A percentile compares a stretch with the other conserved stretches of the same genome.
Evolutionary conservation across 257 asterid species (phyloP).

Genomic region (Echium plantagineum): DNA sequence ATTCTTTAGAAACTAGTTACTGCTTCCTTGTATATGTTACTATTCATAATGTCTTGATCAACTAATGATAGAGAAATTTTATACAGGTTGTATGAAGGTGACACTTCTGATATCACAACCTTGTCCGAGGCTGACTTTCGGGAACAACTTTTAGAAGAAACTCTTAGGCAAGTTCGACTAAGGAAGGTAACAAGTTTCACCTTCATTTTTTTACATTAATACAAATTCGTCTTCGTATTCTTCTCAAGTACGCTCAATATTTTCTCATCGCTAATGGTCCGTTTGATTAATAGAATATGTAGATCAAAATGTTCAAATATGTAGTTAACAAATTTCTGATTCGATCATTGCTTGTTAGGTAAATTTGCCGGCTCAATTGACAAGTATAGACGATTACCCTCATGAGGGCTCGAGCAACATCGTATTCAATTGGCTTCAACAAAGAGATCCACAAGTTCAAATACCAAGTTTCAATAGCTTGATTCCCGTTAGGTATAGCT

Average conservation of each 20-base stretch:
- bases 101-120: conserved; percentile 42
- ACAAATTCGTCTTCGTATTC: too few relatives aligned
- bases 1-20: neutral
- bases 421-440: conserved; percentile 63
- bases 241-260: too few relatives aligned
- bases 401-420: conserved; percentile 22
- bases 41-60: neutral
- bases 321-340: too few relatives aligned
- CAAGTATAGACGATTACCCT: conserved; percentile 29
- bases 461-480: conserved; percentile 56
- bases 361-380: conserved; percentile 26
- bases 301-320: too few relatives aligned
- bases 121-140: conserved; percentile 61
- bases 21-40: neutral
- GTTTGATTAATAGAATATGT: too few relatives aligned
- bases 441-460: conserved; percentile 57
- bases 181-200: conserved; percentile 39
- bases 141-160: conserved; percentile 64
- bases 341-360: conserved; percentile 19
- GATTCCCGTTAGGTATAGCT: conserved; percentile 43
- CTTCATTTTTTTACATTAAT: too few relatives aligned
- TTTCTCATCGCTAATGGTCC: too few relatives aligned
- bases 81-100: conserved; percentile 57
- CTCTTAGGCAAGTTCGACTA: conserved; percentile 47
- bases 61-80: neutral